These are phyloP conservation scores for Nicotiana rustica DNA, from an alignment of 305 asterid species.

Conservation along the genomic window DNA sequence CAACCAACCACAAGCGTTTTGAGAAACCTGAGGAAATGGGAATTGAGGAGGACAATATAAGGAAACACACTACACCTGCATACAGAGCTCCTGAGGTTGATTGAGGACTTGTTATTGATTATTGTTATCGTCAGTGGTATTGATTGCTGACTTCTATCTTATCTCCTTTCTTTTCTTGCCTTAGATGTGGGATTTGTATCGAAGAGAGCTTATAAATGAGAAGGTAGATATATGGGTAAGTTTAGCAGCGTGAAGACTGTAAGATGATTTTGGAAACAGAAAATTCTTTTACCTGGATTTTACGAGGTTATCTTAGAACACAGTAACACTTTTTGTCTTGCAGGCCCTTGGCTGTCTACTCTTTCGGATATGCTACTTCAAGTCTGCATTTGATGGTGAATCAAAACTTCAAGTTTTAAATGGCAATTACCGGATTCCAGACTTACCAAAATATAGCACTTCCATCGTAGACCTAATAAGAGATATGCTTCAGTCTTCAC, in stretches of 20 bases:
- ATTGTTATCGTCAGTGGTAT: constrained; percentile 43
- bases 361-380: constrained; percentile 88
- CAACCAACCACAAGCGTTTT: constrained; percentile 94
- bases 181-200: constrained; percentile 96
- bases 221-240: constrained; percentile 99
- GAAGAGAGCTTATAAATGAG: constrained; percentile 86
- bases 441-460: constrained; percentile 80
- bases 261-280: constrained; percentile 23
- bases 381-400: constrained; percentile 96
- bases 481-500: constrained; percentile 89
- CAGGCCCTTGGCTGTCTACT: constrained; percentile 98
- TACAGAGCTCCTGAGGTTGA: constrained; percentile 99
- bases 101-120: constrained; percentile 48
- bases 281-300: constrained; percentile 17
- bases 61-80: constrained; percentile 97
- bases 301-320: constrained; percentile 18
- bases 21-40: constrained; percentile 99
- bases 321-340: constrained; percentile 28
- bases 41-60: constrained; percentile 92
- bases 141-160: constrained; percentile 50
- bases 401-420: constrained; percentile 92
- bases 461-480: constrained; percentile 68
- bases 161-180: constrained; percentile 51
- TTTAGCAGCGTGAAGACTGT: constrained; percentile 31
- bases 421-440: constrained; percentile 93